Base-by-base conservation (phyloP, 345 rosid species). In the Mallotus nudiflorus region DNA sequence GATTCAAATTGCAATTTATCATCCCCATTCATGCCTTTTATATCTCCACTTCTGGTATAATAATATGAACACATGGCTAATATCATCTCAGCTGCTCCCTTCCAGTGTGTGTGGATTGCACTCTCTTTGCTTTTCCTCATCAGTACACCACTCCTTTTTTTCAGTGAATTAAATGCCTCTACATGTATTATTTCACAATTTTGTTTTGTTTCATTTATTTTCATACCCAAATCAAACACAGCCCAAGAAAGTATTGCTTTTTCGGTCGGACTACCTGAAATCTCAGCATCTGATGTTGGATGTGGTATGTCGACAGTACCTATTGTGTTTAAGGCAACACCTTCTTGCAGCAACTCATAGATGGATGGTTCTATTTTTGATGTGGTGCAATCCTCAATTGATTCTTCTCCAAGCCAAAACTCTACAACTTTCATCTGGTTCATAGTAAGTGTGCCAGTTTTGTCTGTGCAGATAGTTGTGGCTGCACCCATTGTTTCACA, bases 401-500 rank as follows among this genome's bases (percentile, higher is more conserved):
- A 67, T 58, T 79, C 83, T 54, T 50, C 66, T 24, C 84, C 84
- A 1, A 73, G 59, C 77, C 83, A 78, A 52, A 75, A 74, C 67
- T 80, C 79, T 0, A 57, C 66, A 33, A 81, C 83, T 46, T 67
- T 72, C 85, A 85, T 82, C 40, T 81, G 67, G 24, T 81, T 83
- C 42, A 83, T 53, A 16, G 89, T 85, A 49, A 83, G 75, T 20
- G 89, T 83, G 19, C 87, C 87, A 15, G 86, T 85, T 48, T 85
- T 85, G 68, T 83, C 89, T 2, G 83, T 85, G 72, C 87, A 83
- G 53, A 85, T 83, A 51, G 75, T 85, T 6, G 87, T 85, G 66
- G 85, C 85, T 1, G 89, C 77, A 13, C 89, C 84, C 85, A 85
- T 83, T 0, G 89, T 85, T 71, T 81, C 89, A 25, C 86, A 85